A percentile compares a stretch with the other conserved stretches of the same genome.
Evolutionary conservation across 495 filamentous ascomycete genomes (phyloP).

Genomic region (Penicillium waksmanii): DNA sequence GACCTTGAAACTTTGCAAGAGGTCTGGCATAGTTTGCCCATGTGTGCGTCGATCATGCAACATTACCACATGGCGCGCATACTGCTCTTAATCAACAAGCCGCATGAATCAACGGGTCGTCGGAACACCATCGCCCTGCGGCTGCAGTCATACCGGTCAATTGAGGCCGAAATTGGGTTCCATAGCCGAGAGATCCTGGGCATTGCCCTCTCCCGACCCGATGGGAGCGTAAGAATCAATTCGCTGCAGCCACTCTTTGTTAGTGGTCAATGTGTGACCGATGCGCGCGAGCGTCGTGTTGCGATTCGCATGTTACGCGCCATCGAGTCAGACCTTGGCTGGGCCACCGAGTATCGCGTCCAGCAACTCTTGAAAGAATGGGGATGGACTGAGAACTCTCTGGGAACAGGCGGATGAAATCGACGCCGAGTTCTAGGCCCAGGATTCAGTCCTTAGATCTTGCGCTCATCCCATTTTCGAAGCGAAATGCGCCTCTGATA

Average conservation of each 20-base stretch:
- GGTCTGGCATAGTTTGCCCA: conserved; percentile 64
- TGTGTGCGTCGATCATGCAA: conserved; percentile 68
- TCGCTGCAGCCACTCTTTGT: conserved; percentile 65
- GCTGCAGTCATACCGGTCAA: conserved; percentile 56
- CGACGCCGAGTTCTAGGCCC: neutral
- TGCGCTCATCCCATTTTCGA: no score
- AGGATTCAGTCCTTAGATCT: no score
- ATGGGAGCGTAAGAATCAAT: conserved; percentile 60
- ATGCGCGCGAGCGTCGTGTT: conserved; percentile 51
- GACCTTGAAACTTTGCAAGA: conserved; percentile 53
- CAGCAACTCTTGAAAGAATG: conserved; percentile 60
- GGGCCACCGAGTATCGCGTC: conserved; percentile 66
- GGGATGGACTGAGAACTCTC: conserved; percentile 46
- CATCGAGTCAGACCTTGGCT: conserved; percentile 62
- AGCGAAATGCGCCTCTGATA: conserved; percentile 1
- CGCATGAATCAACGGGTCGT: conserved; percentile 57
- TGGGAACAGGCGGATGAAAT: conserved; percentile 11
- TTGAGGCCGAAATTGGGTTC: conserved; percentile 54
- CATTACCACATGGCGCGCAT: conserved; percentile 68
- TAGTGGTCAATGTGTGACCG: conserved; percentile 60
- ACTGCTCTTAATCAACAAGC: conserved; percentile 64
- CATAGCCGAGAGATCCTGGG: conserved; percentile 63
- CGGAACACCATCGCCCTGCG: conserved; percentile 54
- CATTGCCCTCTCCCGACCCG: conserved; percentile 58
- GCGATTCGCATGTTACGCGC: conserved; percentile 57